These are phyloP conservation scores for Zoysia matrella DNA, from an alignment of 202 grass and related monocot species.

Conservation along the genomic window DNA sequence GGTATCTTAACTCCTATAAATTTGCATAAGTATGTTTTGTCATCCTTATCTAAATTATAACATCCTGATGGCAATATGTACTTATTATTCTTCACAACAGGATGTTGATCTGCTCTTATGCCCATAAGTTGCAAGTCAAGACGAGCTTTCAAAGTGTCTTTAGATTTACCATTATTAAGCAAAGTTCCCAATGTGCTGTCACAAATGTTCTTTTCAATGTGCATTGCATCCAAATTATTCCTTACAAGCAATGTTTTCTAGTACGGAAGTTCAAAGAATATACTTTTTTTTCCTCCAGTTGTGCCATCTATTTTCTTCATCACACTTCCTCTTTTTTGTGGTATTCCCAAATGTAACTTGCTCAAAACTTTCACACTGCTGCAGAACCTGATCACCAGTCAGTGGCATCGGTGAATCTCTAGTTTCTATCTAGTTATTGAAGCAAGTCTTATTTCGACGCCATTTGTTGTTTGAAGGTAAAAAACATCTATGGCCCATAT, in stretches of 20 bases:
- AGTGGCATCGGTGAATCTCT: not conserved
- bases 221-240: too few relatives aligned
- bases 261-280: too few relatives aligned
- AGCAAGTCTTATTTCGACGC: constrained; percentile 13
- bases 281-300: not conserved
- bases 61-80: too few relatives aligned
- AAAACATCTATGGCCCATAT: constrained; percentile 34
- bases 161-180: not conserved
- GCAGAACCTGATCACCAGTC: too few relatives aligned
- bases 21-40: too few relatives aligned
- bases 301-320: not conserved
- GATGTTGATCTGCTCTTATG: not conserved
- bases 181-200: constrained; percentile 5
- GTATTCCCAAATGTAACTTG: not conserved
- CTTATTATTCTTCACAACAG: not conserved
- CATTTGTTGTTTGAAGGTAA: constrained; percentile 18
- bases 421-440: constrained; percentile 11
- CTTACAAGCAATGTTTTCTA: too few relatives aligned
- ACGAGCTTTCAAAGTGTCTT: not conserved
- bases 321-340: not conserved
- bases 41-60: too few relatives aligned
- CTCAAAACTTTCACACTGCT: constrained; percentile 4
- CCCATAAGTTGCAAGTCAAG: not conserved
- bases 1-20: too few relatives aligned
- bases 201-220: not conserved